Evolutionary conservation across 306 rosid species (phyloP).

Genomic region (Vigna mungo): DNA sequence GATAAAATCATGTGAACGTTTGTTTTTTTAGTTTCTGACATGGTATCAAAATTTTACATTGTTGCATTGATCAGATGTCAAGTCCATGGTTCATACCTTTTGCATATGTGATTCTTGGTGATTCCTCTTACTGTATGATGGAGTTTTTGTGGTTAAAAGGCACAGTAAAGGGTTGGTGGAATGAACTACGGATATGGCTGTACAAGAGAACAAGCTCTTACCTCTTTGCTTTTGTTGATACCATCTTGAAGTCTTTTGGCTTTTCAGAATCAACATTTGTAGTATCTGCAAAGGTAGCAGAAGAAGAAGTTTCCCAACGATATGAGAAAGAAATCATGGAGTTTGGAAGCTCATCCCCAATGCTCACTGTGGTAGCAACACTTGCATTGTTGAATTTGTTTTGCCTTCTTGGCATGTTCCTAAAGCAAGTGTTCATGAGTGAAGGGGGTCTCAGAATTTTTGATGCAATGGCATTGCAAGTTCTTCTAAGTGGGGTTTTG

Average conservation of each 20-base stretch:
- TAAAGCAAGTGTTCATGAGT: constrained; percentile 45
- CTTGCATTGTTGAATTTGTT: constrained; percentile 62
- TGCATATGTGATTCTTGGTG: constrained; percentile 58
- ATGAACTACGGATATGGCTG: constrained; percentile 70
- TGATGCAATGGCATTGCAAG: constrained; percentile 56
- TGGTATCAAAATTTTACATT: background rate
- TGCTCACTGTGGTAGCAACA: constrained; percentile 60
- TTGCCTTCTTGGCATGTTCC: constrained; percentile 55
- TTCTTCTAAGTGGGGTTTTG: constrained; percentile 60
- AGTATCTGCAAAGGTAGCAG: constrained; percentile 63
- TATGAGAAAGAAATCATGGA: constrained; percentile 67
- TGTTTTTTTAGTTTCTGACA: background rate
- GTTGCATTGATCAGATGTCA: constrained; percentile 52
- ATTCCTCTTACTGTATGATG: constrained; percentile 47
- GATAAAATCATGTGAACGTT: background rate
- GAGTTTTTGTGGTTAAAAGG: constrained; percentile 69
- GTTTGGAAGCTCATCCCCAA: constrained; percentile 68
- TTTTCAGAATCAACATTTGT: constrained; percentile 49
- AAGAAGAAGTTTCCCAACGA: constrained; percentile 60
- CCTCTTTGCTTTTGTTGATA: constrained; percentile 42
- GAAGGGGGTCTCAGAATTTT: constrained; percentile 35
- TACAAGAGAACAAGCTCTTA: constrained; percentile 76
- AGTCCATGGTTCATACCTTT: constrained; percentile 79
- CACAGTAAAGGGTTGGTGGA: constrained; percentile 80
- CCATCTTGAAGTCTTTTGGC: constrained; percentile 44